Percentiles rank a stretch among this genome's conserved stretches.
Conservation (phyloP, 2,329 filamentous ascomycete species). For the Talaromyces sp. region DNA sequence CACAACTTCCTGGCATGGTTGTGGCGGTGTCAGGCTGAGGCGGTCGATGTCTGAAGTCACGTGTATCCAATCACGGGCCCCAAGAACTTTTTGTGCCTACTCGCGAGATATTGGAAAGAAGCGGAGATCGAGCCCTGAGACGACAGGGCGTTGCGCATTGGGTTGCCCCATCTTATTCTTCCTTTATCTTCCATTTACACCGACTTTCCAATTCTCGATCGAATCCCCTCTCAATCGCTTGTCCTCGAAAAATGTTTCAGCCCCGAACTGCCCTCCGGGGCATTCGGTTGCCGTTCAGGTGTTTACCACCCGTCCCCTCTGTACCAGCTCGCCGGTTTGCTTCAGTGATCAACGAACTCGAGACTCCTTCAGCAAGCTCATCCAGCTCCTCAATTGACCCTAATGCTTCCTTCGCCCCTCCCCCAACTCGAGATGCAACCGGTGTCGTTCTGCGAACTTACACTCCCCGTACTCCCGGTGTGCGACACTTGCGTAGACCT, state of each 20-base stretch:
- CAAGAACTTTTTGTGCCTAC: constrained; percentile 26
- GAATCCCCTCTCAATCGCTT: constrained; percentile 1
- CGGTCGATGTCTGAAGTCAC: constrained; percentile 13
- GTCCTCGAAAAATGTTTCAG: constrained; percentile 61
- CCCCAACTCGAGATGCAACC: constrained; percentile 45
- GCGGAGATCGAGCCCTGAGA: constrained; percentile 3
- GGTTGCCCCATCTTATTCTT: not conserved
- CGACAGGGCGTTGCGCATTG: constrained; percentile 1
- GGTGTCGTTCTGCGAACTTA: constrained; percentile 72
- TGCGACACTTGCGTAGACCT: constrained; percentile 86
- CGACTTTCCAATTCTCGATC: not conserved
- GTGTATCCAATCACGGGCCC: constrained; percentile 1
- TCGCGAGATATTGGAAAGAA: not conserved
- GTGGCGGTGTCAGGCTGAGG: constrained; percentile 7
- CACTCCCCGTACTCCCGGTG: constrained; percentile 88
- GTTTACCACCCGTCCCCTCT: constrained; percentile 42
- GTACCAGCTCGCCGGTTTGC: constrained; percentile 56
- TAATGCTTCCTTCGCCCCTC: constrained; percentile 48
- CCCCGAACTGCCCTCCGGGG: constrained; percentile 62
- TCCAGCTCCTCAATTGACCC: constrained; percentile 41
- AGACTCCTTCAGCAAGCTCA: constrained; percentile 31
- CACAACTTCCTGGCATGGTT: not conserved
- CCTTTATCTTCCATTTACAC: constrained; percentile 4
- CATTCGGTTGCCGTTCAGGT: constrained; percentile 52
- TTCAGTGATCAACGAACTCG: constrained; percentile 46